Evolutionary conservation across 352 stramenopile species (phyloP).

Genomic region (Globisporangium sylvaticum): DNA sequence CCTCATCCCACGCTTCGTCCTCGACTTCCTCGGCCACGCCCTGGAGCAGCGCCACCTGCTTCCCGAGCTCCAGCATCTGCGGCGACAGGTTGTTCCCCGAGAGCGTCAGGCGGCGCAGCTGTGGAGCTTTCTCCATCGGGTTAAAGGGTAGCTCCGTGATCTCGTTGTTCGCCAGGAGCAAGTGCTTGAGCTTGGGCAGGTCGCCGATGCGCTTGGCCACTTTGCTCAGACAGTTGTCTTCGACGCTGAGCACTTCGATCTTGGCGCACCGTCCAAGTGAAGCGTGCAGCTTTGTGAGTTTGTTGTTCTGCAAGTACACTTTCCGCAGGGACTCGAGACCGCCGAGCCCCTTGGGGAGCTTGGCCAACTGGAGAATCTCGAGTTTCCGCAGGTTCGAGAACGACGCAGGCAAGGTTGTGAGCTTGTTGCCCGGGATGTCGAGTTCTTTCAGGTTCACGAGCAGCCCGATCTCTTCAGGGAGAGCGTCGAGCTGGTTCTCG

Average conservation of each 20-base stretch:
- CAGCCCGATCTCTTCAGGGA: slow-evolving; percentile 71
- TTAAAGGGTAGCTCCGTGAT: slow-evolving; percentile 82
- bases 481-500: slow-evolving; percentile 55
- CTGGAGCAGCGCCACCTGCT: slow-evolving; percentile 48
- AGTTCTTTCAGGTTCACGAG: slow-evolving; percentile 77
- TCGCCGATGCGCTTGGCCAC: slow-evolving; percentile 83
- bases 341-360: slow-evolving; percentile 77
- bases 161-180: slow-evolving; percentile 83
- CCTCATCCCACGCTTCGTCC: slow-evolving; percentile 14
- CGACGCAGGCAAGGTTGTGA: slow-evolving; percentile 56
- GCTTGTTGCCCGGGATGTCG: slow-evolving; percentile 67
- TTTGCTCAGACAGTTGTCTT: slow-evolving; percentile 80
- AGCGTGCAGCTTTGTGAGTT: slow-evolving; percentile 71
- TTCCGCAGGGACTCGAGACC: slow-evolving; percentile 63
- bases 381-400: slow-evolving; percentile 68
- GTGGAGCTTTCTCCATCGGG: slow-evolving; percentile 57
- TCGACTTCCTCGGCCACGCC: slow-evolving; percentile 56
- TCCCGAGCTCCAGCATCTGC: slow-evolving; percentile 59
- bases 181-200: slow-evolving; percentile 70
- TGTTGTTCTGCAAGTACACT: slow-evolving; percentile 85
- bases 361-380: slow-evolving; percentile 66
- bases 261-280: slow-evolving; percentile 71
- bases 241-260: slow-evolving; percentile 82
- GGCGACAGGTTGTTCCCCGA: slow-evolving; percentile 63
- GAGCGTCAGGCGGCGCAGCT: slow-evolving; percentile 76